Evolutionary conservation across 2,329 filamentous ascomycete species (phyloP).

Genomic region (Onygena corvina): DNA sequence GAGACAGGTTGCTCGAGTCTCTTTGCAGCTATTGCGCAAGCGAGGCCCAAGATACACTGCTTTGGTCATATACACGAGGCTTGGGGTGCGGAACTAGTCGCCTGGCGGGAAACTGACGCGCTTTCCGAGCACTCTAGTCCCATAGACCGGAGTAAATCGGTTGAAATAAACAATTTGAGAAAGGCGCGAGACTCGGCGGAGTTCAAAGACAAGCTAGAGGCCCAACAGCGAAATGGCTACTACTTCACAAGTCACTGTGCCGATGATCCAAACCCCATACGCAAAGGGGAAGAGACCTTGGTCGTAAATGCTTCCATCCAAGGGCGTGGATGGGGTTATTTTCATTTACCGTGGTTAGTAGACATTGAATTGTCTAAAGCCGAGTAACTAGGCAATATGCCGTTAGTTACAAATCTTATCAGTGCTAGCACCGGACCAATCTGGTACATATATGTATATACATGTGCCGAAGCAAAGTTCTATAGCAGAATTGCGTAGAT

Average conservation of each 20-base stretch:
- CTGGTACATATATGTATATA: neutral
- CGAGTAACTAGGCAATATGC: neutral
- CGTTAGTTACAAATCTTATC: no score
- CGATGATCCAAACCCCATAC: neutral
- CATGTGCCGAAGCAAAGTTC: neutral
- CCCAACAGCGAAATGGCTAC: neutral
- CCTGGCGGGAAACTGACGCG: constrained; percentile 36
- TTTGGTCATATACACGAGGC: constrained; percentile 38
- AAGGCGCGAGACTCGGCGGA: neutral
- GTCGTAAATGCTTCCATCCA: constrained; percentile 51
- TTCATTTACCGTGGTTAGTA: constrained; percentile 44
- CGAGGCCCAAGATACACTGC: constrained; percentile 28
- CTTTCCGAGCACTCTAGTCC: constrained; percentile 36
- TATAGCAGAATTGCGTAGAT: neutral
- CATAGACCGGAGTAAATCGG: constrained; percentile 32
- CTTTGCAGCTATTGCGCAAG: constrained; percentile 24
- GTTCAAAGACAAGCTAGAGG: neutral
- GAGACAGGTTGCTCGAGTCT: constrained; percentile 25
- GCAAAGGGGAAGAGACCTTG: constrained; percentile 40
- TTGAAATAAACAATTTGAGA: neutral
- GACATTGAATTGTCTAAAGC: constrained; percentile 35
- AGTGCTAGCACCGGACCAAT: no score
- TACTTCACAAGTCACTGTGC: neutral
- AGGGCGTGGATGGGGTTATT: constrained; percentile 30
- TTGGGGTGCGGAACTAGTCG: constrained; percentile 45